phyloP scores from a whole-genome alignment of 2,329 filamentous ascomycete genomes.

The Xylariaceae sp. region DNA sequence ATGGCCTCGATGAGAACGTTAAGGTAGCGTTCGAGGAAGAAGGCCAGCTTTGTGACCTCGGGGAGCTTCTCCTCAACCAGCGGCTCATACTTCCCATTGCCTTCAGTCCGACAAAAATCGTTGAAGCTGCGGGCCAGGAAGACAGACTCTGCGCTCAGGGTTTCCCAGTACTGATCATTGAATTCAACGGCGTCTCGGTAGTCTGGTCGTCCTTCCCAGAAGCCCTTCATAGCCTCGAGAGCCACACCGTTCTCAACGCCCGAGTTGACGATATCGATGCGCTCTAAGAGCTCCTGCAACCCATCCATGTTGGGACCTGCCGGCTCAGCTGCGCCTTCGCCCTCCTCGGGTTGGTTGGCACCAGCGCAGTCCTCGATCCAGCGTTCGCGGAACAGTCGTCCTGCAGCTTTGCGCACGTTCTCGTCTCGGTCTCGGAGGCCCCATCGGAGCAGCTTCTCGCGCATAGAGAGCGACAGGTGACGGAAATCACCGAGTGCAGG shows the following conservation, averaged over 20 bases:
- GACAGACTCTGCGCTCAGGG: constrained; percentile 73
- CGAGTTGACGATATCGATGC: constrained; percentile 87
- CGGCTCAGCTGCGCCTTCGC: constrained; percentile 47
- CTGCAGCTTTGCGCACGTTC: constrained; percentile 84
- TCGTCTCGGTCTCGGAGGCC: constrained; percentile 91
- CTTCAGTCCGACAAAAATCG: constrained; percentile 74
- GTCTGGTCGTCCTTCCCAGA: constrained; percentile 88
- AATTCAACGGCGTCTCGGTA: constrained; percentile 67
- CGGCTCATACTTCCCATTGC: constrained; percentile 65
- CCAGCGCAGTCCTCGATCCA: constrained; percentile 96
- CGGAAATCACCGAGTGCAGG: constrained; percentile 90
- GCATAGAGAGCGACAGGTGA: constrained; percentile 84
- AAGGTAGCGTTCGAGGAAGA: constrained; percentile 76
- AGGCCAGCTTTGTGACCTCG: constrained; percentile 85
- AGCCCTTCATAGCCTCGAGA: constrained; percentile 87
- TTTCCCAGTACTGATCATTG: constrained; percentile 71
- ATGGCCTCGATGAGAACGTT: constrained; percentile 59
- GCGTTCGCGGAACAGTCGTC: constrained; percentile 82
- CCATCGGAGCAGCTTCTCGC: constrained; percentile 93
- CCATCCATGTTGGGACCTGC: constrained; percentile 69
- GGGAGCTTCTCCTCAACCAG: constrained; percentile 89
- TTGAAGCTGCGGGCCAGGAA: constrained; percentile 93
- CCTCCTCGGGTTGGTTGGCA: constrained; percentile 49
- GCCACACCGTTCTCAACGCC: constrained; percentile 86
- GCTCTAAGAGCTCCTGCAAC: constrained; percentile 81